Conservation (phyloP, 768 basidiomycete genomes). For the Suillus lakei region DNA sequence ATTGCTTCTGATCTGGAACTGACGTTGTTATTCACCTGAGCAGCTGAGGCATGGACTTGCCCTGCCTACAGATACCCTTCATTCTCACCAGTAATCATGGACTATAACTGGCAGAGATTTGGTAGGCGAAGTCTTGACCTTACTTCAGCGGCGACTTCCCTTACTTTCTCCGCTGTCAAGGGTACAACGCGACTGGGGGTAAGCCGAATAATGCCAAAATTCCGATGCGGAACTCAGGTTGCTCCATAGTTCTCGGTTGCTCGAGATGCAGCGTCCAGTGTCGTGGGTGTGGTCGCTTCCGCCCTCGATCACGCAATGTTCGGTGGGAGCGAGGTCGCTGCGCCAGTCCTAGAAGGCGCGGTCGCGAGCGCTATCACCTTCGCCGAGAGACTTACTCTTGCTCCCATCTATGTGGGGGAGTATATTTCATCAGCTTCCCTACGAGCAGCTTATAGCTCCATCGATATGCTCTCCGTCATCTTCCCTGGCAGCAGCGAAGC, state of each 20-base stretch:
- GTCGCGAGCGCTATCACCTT: constrained; percentile 65
- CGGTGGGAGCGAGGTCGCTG: constrained; percentile 61
- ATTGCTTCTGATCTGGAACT: constrained; percentile 6
- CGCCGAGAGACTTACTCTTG: constrained; percentile 73
- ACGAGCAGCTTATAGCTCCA: constrained; percentile 73
- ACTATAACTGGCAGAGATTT: constrained; percentile 44
- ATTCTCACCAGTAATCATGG: constrained; percentile 26
- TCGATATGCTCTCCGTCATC: constrained; percentile 72
- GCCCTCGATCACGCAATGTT: constrained; percentile 71
- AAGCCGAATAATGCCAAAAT: constrained; percentile 30
- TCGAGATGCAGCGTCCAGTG: constrained; percentile 60
- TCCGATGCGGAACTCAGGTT: constrained; percentile 11
- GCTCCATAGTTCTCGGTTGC: constrained; percentile 66
- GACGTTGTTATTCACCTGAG: neutral
- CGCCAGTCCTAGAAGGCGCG: constrained; percentile 59
- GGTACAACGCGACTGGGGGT: constrained; percentile 72
- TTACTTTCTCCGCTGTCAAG: constrained; percentile 73
- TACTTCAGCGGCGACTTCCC: constrained; percentile 63
- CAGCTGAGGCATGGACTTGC: constrained; percentile 26
- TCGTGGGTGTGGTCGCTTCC: constrained; percentile 60
- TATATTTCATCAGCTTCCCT: constrained; percentile 78
- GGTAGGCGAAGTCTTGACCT: constrained; percentile 66
- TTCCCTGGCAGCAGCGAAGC: constrained; percentile 80
- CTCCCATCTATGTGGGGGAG: constrained; percentile 76
- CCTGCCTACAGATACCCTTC: constrained; percentile 15